Conservation (phyloP, 1,139 yeast genomes). For the Blastobotrys malaysiensis region DNA sequence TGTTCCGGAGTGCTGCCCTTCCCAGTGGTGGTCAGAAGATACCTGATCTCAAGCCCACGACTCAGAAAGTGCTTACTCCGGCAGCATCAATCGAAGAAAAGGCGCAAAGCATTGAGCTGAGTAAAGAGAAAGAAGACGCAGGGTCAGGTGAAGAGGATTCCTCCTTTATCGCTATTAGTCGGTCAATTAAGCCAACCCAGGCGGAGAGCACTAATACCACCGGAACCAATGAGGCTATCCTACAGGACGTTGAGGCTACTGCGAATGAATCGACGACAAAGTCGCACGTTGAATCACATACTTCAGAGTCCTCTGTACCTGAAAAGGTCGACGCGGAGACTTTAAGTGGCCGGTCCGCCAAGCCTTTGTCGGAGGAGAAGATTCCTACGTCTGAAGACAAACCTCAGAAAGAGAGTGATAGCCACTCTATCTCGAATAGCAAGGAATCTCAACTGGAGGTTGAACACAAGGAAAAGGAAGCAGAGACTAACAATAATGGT, state of each 20-base stretch:
- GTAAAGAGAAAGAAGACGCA: background rate
- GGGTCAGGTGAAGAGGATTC: conserved; percentile 11
- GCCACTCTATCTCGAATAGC: too few relatives aligned
- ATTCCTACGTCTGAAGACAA: too few relatives aligned
- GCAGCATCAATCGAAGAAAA: background rate
- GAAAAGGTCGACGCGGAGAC: background rate
- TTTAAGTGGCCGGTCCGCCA: background rate
- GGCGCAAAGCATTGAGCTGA: background rate
- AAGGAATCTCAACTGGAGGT: too few relatives aligned
- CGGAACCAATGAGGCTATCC: background rate
- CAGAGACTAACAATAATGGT: too few relatives aligned
- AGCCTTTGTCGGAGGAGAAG: background rate
- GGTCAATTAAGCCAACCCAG: conserved; percentile 23
- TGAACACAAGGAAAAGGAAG: too few relatives aligned
- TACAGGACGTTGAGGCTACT: background rate
- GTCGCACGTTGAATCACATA: background rate
- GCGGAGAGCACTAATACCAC: conserved; percentile 1
- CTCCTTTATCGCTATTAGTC: conserved; percentile 32
- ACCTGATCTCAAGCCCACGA: background rate
- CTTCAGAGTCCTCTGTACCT: background rate
- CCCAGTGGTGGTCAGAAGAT: background rate
- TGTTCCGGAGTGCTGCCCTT: background rate
- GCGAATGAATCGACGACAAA: background rate
- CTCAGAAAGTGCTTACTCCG: background rate
- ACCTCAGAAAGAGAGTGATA: too few relatives aligned